Conservation (phyloP, 139 green algal species). For the Tetraselmis striata region DNA sequence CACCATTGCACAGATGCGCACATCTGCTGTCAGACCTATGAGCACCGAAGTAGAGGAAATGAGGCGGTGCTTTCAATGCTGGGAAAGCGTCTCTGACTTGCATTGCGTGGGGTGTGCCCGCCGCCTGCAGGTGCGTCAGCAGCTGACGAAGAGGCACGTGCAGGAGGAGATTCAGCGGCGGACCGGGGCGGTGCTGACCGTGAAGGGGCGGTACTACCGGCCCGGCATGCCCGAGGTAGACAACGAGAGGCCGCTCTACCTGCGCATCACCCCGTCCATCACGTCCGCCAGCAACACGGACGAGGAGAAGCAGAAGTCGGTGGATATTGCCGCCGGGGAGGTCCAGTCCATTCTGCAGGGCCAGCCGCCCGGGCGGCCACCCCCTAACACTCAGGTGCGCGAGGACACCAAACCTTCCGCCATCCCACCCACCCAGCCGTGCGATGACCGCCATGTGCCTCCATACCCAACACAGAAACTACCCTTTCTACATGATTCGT, state of each 20-base stretch:
- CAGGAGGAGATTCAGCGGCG: conserved; percentile 45
- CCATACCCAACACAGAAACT: background rate
- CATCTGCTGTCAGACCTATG: too few relatives aligned
- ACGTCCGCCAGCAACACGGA: conserved; percentile 32
- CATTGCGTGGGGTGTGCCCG: background rate
- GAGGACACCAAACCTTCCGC: too few relatives aligned
- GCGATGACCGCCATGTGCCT: background rate
- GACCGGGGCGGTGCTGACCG: conserved; percentile 35
- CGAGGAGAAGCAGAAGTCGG: conserved; percentile 27
- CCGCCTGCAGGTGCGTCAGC: background rate
- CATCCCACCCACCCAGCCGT: background rate
- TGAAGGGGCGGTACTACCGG: conserved; percentile 37
- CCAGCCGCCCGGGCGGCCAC: background rate
- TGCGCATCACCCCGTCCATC: conserved; percentile 33
- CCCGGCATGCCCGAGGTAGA: conserved; percentile 18
- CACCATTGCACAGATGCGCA: background rate
- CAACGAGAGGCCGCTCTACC: conserved; percentile 36
- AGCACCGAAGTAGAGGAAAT: too few relatives aligned
- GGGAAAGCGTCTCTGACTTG: background rate
- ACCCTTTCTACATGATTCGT: background rate
- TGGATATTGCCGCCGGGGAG: conserved; percentile 33
- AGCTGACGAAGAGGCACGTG: background rate
- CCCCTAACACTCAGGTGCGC: background rate
- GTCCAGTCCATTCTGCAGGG: conserved; percentile 29
- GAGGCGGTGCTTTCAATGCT: too few relatives aligned